Conservation (phyloP, 2,329 filamentous ascomycete species). For the Lasiodiplodia sp. region DNA sequence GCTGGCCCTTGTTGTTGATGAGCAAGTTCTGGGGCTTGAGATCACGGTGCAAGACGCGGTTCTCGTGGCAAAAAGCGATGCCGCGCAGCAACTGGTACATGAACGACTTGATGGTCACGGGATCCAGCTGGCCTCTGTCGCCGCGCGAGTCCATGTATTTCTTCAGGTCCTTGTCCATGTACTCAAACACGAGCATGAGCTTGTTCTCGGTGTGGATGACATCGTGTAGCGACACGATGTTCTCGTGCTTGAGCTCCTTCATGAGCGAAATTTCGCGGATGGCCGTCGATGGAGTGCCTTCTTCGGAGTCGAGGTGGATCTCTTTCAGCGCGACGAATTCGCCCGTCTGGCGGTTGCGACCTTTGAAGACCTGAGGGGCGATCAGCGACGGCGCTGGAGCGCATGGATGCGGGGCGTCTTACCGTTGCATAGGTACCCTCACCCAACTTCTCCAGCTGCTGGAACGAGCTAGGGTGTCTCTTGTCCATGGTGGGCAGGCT, state of each 20-base stretch:
- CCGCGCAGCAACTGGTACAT: slow-evolving; percentile 97
- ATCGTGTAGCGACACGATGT: slow-evolving; percentile 96
- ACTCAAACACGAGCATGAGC: slow-evolving; percentile 98
- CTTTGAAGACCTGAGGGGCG: slow-evolving; percentile 87
- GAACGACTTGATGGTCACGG: slow-evolving; percentile 94
- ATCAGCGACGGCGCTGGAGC: slow-evolving; percentile 35
- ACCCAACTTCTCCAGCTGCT: slow-evolving; percentile 97
- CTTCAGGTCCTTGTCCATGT: slow-evolving; percentile 98
- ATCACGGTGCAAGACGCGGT: slow-evolving; percentile 93
- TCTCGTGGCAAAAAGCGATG: slow-evolving; percentile 98
- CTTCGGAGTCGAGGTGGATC: slow-evolving; percentile 97
- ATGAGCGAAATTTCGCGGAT: slow-evolving; percentile 99
- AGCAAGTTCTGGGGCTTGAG: slow-evolving; percentile 96
- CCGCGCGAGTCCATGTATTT: slow-evolving; percentile 97
- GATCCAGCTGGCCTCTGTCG: slow-evolving; percentile 87
- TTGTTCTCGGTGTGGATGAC: slow-evolving; percentile 99
- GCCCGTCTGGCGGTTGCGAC: slow-evolving; percentile 94
- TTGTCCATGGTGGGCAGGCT: slow-evolving; percentile 75
- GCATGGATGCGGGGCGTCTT: slow-evolving; percentile 48
- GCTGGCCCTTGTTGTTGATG: slow-evolving; percentile 87
- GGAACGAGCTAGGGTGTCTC: slow-evolving; percentile 95
- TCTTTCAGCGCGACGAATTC: slow-evolving; percentile 97
- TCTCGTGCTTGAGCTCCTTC: slow-evolving; percentile 99
- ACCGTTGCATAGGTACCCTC: slow-evolving; percentile 99
- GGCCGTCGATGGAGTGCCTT: slow-evolving; percentile 94